Evolutionary conservation across 768 basidiomycete species (phyloP), one percentile per base, ranked within the genome.

Genomic region (Sarcomyxa edulis): DNA sequence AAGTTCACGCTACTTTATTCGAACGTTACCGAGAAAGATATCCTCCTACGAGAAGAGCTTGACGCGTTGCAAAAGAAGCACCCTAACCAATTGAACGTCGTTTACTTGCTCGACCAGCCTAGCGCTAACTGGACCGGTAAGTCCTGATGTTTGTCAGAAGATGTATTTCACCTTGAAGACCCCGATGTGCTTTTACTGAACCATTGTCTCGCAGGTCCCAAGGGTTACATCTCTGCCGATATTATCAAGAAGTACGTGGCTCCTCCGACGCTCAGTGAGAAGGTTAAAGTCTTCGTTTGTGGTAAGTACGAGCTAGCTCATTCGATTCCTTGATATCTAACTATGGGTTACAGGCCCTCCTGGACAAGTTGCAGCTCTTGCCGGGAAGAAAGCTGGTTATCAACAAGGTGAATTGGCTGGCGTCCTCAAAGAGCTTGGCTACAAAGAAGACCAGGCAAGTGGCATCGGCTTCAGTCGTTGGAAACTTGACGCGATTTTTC

Each of bases 1-100:
- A 92, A 92, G 52, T 96, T 90, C 70, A 95, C 83, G 32, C 71
- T 98, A 39, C 65, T 99, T 50, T 98, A 87, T 62, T 82, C 88
- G 26, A 98, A 98, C 59, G 74, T 92, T 26, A 77, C 90, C 10
- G 89, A 92, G 56, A 69, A 75, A 37, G 96, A 99, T 56, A 96
- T 99, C 46, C 79, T 94, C 37, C 75, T 95, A 45, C 79, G 82
- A 37, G 74, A 85, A 53, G 80, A 84, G 49, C 71, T 91, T 46
- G 87, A 91, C 44, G 61, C 59, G 6, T 66, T 88, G 51, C 74
- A 79, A 64, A 74, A 74, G 52, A 74, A 79, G 47, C 66, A 82
- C 61, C 82, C 85, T 7, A 59, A 78, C 35, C 81, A 66, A 46
- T 74, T 98, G 54, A 77, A 92, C 44, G 69, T 94, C 42, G 76